A percentile compares a stretch with the other conserved stretches of the same genome.
These are phyloP conservation scores for Fusarium sp. DNA, from an alignment of 2,329 filamentous ascomycete genomes.

Conservation along the genomic window DNA sequence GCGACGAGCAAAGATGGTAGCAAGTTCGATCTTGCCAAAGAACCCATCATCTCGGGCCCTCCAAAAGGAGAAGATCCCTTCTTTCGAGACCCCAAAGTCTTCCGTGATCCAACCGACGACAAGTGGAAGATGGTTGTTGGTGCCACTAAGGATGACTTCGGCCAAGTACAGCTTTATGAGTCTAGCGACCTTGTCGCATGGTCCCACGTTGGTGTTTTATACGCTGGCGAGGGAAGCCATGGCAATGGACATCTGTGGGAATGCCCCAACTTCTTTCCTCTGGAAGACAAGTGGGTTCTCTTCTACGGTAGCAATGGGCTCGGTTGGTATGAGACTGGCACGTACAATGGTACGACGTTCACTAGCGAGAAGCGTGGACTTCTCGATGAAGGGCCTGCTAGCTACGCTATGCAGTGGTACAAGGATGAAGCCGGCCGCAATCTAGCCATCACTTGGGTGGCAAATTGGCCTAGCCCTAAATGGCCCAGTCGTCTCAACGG, in stretches of 20 bases:
- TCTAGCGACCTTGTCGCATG: slow-evolving; percentile 39
- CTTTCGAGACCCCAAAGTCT: slow-evolving; percentile 49
- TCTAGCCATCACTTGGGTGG: slow-evolving; percentile 49
- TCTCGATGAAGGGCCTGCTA: slow-evolving; percentile 47
- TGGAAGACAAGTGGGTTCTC: slow-evolving; percentile 49
- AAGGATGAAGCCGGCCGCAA: slow-evolving; percentile 49
- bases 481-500: slow-evolving; percentile 50
- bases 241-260: slow-evolving; percentile 46
- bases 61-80: slow-evolving; percentile 33
- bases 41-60: slow-evolving; percentile 40
- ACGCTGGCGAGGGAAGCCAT: slow-evolving; percentile 44
- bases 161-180: slow-evolving; percentile 43
- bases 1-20: slow-evolving; percentile 45
- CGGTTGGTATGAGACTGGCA: slow-evolving; percentile 46
- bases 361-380: slow-evolving; percentile 47
- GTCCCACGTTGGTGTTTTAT: slow-evolving; percentile 43
- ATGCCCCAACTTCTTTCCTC: slow-evolving; percentile 50
- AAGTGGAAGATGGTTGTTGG: slow-evolving; percentile 46
- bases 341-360: slow-evolving; percentile 44
- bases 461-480: slow-evolving; percentile 47
- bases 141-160: slow-evolving; percentile 31
- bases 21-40: slow-evolving; percentile 36
- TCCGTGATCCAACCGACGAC: slow-evolving; percentile 44
- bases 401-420: slow-evolving; percentile 53
- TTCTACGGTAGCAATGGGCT: slow-evolving; percentile 45